Base-by-base conservation (phyloP, 495 filamentous ascomycete genomes). In the Hypoxylon cercidicola region DNA sequence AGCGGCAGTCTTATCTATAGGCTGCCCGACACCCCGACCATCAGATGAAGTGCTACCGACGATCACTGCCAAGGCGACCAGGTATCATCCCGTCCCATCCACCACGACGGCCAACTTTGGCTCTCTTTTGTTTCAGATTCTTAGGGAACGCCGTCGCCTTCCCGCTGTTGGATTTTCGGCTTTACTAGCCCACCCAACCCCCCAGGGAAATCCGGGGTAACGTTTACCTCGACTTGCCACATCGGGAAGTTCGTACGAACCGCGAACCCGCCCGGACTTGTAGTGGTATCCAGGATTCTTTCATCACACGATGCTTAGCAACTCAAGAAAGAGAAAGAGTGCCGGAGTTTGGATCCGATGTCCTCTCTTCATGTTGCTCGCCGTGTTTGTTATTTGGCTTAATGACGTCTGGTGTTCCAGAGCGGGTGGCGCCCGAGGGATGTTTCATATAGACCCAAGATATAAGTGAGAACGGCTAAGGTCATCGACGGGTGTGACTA, bases 201-300 rank as follows among this genome's bases (percentile, higher is more conserved):
- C 49, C 19, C 21, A 39, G 39, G 5, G 5, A 16, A 41, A 63
- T 39, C 65, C 60, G 65, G 65, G 65, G 65, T 68, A 68, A 68
- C 65, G 65, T 68, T 63, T 20, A 68, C 55, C 19, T 20, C 55
- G 65, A 68, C 37, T 63, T 60, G 43, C 65, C 51, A 1, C 15
- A 68, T 55, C n/a, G 55, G 65, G 65, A 50, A 68, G 65, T 55
- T 62, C 65, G 30, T 16, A 52, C 19, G 18, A 19, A 7, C 32
- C 55, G 23, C 25, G 25, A 28, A 3, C 49, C 65, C 65, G 55
- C 65, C 55, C 45, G 19, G 25, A 41, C 50, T 60, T n/a, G 46
- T 37, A 56, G 34, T 57, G 47, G 13, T 23, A 46, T 39, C 41
- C 57, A 41, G 13, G 35, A 52, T 39, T 34, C 45, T 25, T 13